These are phyloP conservation scores for Nakazawaea laoshanensis DNA, from an alignment of 805 yeast species.

Conservation along the genomic window DNA sequence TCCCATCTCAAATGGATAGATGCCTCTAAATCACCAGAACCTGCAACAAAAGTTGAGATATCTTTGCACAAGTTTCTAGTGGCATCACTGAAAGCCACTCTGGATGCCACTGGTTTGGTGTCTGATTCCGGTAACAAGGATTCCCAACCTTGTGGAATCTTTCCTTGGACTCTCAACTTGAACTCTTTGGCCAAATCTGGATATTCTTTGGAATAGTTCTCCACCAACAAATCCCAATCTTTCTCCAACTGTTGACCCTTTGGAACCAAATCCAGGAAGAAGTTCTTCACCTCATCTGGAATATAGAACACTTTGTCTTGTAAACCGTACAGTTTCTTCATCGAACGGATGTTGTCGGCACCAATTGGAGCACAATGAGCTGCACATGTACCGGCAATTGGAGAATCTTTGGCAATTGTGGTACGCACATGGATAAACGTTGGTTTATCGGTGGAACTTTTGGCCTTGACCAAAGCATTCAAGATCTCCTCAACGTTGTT, in stretches of 20 bases:
- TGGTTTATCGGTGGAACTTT: slow-evolving; percentile 21
- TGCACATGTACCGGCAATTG: slow-evolving; percentile 19
- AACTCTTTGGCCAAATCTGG: slow-evolving; percentile 22
- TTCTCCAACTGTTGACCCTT: slow-evolving; percentile 17
- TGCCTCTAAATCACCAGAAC: slow-evolving; percentile 27
- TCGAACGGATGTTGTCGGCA: slow-evolving; percentile 13
- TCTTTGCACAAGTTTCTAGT: slow-evolving; percentile 13
- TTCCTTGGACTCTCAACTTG: slow-evolving; percentile 18
- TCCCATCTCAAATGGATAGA: slow-evolving; percentile 24
- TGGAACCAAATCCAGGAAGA: slow-evolving; percentile 17
- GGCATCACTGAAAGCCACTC: slow-evolving; percentile 22
- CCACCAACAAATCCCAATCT: slow-evolving; percentile 19
- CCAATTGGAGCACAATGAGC: slow-evolving; percentile 30
- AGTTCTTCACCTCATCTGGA: slow-evolving; percentile 21
- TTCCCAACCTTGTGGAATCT: slow-evolving; percentile 21
- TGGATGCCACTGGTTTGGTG: slow-evolving; percentile 17
- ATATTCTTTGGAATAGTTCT: slow-evolving; percentile 15
- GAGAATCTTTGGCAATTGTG: slow-evolving; percentile 25
- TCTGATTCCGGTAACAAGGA: slow-evolving; percentile 14
- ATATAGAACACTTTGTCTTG: slow-evolving; percentile 16
- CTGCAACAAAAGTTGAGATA: slow-evolving; percentile 21
- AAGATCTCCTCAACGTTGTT: slow-evolving; percentile 21
- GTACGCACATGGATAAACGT: slow-evolving; percentile 26
- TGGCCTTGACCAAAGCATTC: slow-evolving; percentile 25
- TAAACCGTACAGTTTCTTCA: slow-evolving; percentile 16